Percentiles rank a stretch among this genome's conserved stretches.
Evolutionary conservation across 2,329 filamentous ascomycete genomes (phyloP).

Genomic region (Botrytis paeoniae): DNA sequence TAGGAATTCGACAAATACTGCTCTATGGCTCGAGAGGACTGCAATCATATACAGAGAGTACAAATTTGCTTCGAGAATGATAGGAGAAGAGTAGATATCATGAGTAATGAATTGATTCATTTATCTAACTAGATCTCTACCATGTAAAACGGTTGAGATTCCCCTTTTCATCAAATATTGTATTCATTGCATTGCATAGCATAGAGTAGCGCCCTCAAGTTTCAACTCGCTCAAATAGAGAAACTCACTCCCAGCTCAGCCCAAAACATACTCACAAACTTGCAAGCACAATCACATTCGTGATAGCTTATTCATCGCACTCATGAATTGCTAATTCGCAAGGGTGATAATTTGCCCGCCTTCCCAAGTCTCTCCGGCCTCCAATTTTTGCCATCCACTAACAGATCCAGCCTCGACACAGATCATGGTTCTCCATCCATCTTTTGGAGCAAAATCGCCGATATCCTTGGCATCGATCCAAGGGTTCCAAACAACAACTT

Average conservation of each 20-base stretch:
- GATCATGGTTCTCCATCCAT: constrained; percentile 89
- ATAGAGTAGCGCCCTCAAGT: neutral
- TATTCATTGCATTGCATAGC: neutral
- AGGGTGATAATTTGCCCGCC: constrained; percentile 43
- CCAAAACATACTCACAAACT: neutral
- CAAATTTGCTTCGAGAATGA: neutral
- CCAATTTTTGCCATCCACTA: constrained; percentile 76
- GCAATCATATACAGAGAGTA: neutral
- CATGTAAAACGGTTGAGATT: neutral
- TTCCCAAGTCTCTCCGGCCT: constrained; percentile 69
- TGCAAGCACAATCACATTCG: constrained; percentile 5
- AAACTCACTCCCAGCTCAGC: neutral
- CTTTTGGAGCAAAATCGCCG: constrained; percentile 83
- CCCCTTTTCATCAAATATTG: neutral
- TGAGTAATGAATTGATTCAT: neutral
- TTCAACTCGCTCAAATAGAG: neutral
- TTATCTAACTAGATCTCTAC: neutral
- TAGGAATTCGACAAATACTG: neutral
- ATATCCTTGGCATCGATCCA: constrained; percentile 84
- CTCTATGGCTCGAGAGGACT: neutral
- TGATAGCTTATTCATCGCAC: neutral
- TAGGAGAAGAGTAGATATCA: neutral
- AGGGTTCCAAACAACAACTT: constrained; percentile 96
- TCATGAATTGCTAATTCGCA: constrained; percentile 12
- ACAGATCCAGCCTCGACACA: constrained; percentile 91